Evolutionary conservation across 139 green algal species (phyloP), one percentile per base, ranked within the genome.

Genomic region (Coelastrella sp.): DNA sequence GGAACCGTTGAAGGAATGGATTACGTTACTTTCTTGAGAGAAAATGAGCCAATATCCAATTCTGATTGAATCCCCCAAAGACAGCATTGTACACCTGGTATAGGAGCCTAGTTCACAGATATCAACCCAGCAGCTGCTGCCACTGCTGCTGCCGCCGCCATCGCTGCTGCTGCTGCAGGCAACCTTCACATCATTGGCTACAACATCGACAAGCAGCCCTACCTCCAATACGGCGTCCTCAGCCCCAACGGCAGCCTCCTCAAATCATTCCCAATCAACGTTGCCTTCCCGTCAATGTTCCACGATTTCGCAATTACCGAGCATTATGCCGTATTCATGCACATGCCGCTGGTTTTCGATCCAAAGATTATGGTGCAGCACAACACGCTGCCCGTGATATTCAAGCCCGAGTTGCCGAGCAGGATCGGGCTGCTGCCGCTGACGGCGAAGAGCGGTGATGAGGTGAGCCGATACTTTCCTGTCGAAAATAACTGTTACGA

Each of bases 261-360:
- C 25, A 90, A 90, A 73, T 74, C 58, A 35, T 90, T 90, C 85
- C 85, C 85, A 22, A 75, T 90, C 24, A 24, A 79, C 17, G 85
- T 90, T 7, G 8, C 73, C 56, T 90, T 84, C 85, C 73, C 73
- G 7, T 61, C 17, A 57, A 90, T 90, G 85, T 83, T 76, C 49
- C 82, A 85, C 70, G 74, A 98, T 90, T 96, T 96, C 84, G 96
- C 90, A 4, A 93, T 97, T 68, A 98, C 96, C 0, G 12, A 96
- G 88, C 84, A 93, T 83, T 95, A 97, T 82, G 84, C 92, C 1
- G 92, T 98, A 14, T 90, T 98, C 35, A 49, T 98, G 78, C 95
- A 98, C 92, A 82, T 95, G 81, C 95, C 96, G 22, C 91, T 98
- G n/a, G 88, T 93, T 25, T 97, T 98, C 57, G 82, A 94, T 20